Base-by-base conservation (phyloP, 208 protist species). In the Leishmania guyanensis region DNA sequence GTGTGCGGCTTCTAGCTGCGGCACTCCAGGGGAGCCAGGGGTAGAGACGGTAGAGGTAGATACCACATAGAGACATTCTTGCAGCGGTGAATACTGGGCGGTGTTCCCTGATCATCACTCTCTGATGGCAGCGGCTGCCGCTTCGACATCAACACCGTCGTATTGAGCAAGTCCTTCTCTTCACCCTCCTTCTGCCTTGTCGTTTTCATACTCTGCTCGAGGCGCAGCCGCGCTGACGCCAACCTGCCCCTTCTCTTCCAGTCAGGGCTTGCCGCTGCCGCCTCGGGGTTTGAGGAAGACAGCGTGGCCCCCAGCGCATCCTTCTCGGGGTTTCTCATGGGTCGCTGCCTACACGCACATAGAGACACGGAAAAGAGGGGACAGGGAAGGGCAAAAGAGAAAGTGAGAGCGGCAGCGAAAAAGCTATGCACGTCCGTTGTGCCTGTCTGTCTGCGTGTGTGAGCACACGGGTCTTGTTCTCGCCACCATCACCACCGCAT, bases 11-110 rank as follows among this genome's bases (percentile, higher is more conserved):
- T 3, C 51, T 29, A 77, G 58, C 56, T 36, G n/a, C n/a, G 29
- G 77, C 48, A 76, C 50, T 6, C 72, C 72, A 64, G 81, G 70
- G 5, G 75, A 68, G 48, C 69, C 36, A 14, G 51, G 29, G 29
- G 50, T 48, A 16, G 69, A 74, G 17, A 26, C 22, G 72, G 14
- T 58, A 3, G 33, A 39, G 36, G 54, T 29, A 62, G 77, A 50
- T 79, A 80, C 46, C 75, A 70, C 54, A 82, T 43, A 80, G 80
- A 80, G 20, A 77, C 78, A 60, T 80, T 70, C 56, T 85, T 77
- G 62, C 58, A 64, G 9, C 81, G 70, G 43, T 81, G 77, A 54
- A 79, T 85, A 53, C 82, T 79, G 17, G n/a, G 69, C 9, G 64
- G 77, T 16, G 64, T 76, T n/a, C 12, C 54, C 29, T 74, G 62